Evolutionary conservation across 257 asterid genomes (phyloP).

Genomic region (Primulina huaijiensis): DNA sequence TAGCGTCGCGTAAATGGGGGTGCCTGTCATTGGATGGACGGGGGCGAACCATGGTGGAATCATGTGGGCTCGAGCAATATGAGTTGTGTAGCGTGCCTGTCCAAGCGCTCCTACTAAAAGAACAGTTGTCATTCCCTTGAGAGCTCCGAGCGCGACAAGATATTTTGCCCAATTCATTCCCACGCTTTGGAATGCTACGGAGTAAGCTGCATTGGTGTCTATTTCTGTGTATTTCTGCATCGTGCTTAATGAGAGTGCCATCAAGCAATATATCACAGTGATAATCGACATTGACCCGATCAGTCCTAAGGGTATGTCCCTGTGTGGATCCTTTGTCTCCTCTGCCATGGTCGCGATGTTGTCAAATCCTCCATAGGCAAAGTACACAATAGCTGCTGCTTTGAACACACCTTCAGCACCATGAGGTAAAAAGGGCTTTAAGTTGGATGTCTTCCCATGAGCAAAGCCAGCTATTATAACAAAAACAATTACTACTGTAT

Average conservation of each 20-base stretch:
- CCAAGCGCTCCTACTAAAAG: constrained; percentile 55
- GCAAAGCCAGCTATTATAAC: constrained; percentile 54
- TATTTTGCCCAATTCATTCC: constrained; percentile 67
- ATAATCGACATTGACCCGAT: constrained; percentile 66
- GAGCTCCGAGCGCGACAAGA: constrained; percentile 54
- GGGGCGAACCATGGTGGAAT: constrained; percentile 64
- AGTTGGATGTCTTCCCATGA: constrained; percentile 45
- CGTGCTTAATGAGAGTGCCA: constrained; percentile 56
- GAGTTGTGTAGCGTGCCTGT: constrained; percentile 58
- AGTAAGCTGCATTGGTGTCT: constrained; percentile 49
- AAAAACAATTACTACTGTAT: constrained; percentile 45
- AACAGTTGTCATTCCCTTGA: constrained; percentile 63
- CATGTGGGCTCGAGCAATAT: constrained; percentile 59
- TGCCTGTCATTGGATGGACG: constrained; percentile 59
- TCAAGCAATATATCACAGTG: constrained; percentile 56
- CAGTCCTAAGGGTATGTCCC: constrained; percentile 56
- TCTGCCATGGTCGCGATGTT: constrained; percentile 61
- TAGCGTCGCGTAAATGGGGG: constrained; percentile 60
- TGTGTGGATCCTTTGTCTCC: constrained; percentile 46
- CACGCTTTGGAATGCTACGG: constrained; percentile 52
- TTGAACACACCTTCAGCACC: constrained; percentile 53
- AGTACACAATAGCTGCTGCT: constrained; percentile 57
- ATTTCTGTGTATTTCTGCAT: constrained; percentile 51
- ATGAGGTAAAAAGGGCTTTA: constrained; percentile 46
- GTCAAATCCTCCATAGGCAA: constrained; percentile 58